A percentile compares a stretch with the other conserved stretches of the same genome.
phyloP scores from a whole-genome alignment of 176 grass and related monocot species.

The Tuctoria greenei region DNA sequence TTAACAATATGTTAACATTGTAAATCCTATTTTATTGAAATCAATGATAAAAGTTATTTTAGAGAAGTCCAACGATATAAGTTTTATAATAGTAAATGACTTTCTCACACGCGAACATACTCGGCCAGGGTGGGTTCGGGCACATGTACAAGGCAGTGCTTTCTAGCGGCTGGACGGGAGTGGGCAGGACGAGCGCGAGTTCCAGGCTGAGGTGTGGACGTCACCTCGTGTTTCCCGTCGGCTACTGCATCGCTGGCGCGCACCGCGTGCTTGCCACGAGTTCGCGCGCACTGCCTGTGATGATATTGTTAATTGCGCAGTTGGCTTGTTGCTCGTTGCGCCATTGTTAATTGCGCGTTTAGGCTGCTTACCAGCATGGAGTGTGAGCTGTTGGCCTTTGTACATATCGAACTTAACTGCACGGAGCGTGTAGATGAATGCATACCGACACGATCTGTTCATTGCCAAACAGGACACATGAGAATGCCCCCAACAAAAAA shows the following conservation, averaged over 20 bases:
- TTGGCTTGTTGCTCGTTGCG: not conserved
- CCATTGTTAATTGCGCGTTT: not conserved
- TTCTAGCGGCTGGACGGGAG: slow-evolving; percentile 45
- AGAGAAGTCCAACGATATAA: no score
- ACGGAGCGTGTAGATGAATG: not conserved
- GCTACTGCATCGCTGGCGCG: slow-evolving; percentile 55
- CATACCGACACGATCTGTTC: not conserved
- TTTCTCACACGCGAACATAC: no score
- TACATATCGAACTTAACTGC: slow-evolving; percentile 6
- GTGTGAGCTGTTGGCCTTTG: not conserved
- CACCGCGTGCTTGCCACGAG: slow-evolving; percentile 58
- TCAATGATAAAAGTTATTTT: no score
- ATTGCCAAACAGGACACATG: not conserved
- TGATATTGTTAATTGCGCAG: no score
- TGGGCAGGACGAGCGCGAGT: slow-evolving; percentile 63
- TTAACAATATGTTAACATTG: no score
- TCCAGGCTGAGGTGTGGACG: slow-evolving; percentile 69
- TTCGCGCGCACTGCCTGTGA: no score
- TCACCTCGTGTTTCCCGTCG: slow-evolving; percentile 64
- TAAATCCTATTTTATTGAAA: no score
- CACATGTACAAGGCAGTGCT: no score
- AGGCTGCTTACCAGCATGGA: not conserved
- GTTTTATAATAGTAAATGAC: no score
- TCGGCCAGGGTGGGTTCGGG: no score
- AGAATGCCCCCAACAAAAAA: not conserved